Conservation (phyloP, 1,139 yeast genomes). For the Yamadazyma jaroonii region DNA sequence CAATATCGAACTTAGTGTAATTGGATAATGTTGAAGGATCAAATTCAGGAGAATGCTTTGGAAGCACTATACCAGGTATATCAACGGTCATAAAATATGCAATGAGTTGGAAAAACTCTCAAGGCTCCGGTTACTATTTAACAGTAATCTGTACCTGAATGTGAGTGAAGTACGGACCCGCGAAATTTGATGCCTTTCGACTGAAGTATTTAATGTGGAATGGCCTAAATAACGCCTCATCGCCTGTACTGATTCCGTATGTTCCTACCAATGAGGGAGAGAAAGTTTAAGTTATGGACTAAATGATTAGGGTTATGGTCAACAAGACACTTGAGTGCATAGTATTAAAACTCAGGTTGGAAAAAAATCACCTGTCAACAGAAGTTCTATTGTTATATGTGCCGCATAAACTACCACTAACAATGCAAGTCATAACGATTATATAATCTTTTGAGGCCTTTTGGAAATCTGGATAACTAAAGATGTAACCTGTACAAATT, state of each 20-base stretch:
- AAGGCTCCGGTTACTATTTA: background rate
- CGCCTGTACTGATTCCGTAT: background rate
- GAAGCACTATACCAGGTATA: conserved; percentile 20
- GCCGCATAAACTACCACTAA: too few relatives aligned
- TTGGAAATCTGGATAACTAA: too few relatives aligned
- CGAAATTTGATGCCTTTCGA: conserved; percentile 5
- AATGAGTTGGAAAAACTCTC: background rate
- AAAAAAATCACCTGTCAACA: too few relatives aligned
- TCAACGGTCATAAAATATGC: conserved; percentile 1
- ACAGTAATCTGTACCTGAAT: background rate
- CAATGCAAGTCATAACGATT: too few relatives aligned
- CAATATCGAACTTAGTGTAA: conserved; percentile 26
- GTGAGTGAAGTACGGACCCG: background rate
- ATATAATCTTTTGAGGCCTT: too few relatives aligned
- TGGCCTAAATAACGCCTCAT: background rate
- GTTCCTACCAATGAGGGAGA: too few relatives aligned
- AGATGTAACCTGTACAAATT: too few relatives aligned
- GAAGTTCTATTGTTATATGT: too few relatives aligned
- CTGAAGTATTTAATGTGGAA: background rate
- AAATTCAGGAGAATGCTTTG: conserved; percentile 50
- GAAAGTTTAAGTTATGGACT: too few relatives aligned
- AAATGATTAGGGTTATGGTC: too few relatives aligned
- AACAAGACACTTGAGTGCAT: too few relatives aligned
- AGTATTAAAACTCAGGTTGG: too few relatives aligned
- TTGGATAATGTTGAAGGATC: conserved; percentile 45